Evolutionary conservation across 345 rosid species (phyloP), one percentile per base, ranked within the genome.

Genomic region (Chamaenerion angustifolium): DNA sequence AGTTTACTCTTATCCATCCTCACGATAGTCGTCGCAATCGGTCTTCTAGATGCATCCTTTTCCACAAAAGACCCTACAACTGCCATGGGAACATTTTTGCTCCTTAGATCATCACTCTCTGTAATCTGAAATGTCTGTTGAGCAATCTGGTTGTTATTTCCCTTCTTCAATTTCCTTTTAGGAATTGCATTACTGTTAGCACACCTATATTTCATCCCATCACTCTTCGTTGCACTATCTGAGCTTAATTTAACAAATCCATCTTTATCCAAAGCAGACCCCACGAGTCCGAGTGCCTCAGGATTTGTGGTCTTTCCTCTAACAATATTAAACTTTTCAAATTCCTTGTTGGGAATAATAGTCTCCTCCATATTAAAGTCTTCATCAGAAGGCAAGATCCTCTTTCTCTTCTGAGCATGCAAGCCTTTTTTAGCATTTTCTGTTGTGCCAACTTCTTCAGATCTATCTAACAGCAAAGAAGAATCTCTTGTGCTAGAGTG

Each of bases 321-420:
- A 31, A 31, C 37, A 31, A 31, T 31, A 4, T 31, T 7, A 31
- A 31, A 4, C 37, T 31, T 31, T 31, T 8, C 8, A 49, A 40
- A 31, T 16, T 41, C 71, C 41, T 64, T 72, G 44, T 55, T 75
- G 13, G 70, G 63, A 64, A 68, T 64, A 51, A 54, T 7, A 31
- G 37, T 5, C 7, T 31, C 8, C 37, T 7, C 59, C 51, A 35
- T 77, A 31, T 40, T 40, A 43, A 64, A 54, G 40, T 49, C 62
- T 63, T 64, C 52, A 16, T 76, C 83, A 60, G 61, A 80, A 60
- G 71, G 71, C 45, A 10, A 73, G 49, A 63, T 50, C 45, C 52
- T 23, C 66, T 81, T 93, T 40, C 88, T 71, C 66, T 85, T 88
- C 61, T 71, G 71, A 48, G 64, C 64, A 62, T 59, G 71, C 54